A percentile compares a stretch with the other conserved stretches of the same genome.
phyloP scores from a whole-genome alignment of 805 yeast species.

The Metschnikowia similis region DNA sequence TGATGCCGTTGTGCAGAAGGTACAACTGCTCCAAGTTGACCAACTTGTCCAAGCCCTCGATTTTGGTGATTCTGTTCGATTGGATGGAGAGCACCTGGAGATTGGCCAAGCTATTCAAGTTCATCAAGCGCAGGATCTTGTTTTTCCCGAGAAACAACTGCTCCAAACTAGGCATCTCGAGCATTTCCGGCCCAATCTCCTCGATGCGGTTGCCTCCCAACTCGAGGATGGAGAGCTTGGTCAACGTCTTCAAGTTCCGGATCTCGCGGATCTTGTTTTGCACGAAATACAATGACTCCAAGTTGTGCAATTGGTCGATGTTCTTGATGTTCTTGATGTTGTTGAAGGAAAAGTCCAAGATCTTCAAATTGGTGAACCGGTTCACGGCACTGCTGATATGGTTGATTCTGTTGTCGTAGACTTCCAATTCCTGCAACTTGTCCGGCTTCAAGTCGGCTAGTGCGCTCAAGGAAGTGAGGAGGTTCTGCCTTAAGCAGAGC shows the following conservation, averaged over 20 bases:
- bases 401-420: constrained; percentile 86
- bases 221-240: constrained; percentile 65
- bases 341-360: constrained; percentile 83
- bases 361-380: constrained; percentile 51
- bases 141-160: constrained; percentile 95
- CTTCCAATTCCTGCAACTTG: constrained; percentile 70
- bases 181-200: constrained; percentile 52
- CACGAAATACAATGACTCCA: constrained; percentile 76
- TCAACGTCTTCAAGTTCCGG: constrained; percentile 56
- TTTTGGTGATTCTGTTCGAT: constrained; percentile 69
- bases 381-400: constrained; percentile 74
- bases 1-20: constrained; percentile 77
- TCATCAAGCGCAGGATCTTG: constrained; percentile 59
- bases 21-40: constrained; percentile 79
- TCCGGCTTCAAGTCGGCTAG: constrained; percentile 58
- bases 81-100: constrained; percentile 80
- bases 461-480: constrained; percentile 62
- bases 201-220: constrained; percentile 84
- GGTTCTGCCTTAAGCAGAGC: constrained; percentile 78
- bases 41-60: constrained; percentile 77
- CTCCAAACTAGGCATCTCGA: constrained; percentile 50
- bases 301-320: constrained; percentile 53
- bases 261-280: constrained; percentile 81
- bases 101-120: constrained; percentile 54
- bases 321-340: constrained; percentile 83